These are phyloP conservation scores for Fragaria vesca DNA, from an alignment of 306 rosid genomes.

Conservation along the genomic window DNA sequence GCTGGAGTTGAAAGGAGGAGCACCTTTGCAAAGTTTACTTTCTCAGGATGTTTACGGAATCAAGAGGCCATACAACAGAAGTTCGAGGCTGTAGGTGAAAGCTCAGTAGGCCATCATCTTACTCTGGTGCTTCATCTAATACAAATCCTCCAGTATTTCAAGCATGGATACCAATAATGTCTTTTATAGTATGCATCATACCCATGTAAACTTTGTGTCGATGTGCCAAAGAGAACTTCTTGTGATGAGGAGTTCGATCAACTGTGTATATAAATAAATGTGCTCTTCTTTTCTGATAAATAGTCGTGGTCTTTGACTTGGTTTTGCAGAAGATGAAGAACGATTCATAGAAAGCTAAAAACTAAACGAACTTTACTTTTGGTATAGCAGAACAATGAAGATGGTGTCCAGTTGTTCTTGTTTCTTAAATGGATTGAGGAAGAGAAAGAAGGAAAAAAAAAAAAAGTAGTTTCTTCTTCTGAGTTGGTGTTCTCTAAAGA, in stretches of 20 bases:
- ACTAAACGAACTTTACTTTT: background rate
- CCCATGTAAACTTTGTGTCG: background rate
- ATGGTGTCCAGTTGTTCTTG: background rate
- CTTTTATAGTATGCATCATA: background rate
- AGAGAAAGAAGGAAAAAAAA: background rate
- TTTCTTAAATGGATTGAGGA: too few relatives aligned
- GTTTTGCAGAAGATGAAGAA: background rate
- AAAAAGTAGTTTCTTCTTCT: background rate
- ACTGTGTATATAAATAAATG: background rate
- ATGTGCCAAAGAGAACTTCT: background rate
- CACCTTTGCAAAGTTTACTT: background rate
- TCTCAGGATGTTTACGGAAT: background rate
- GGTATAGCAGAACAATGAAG: background rate
- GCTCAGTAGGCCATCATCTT: background rate
- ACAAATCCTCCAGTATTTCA: background rate
- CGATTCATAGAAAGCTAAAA: background rate
- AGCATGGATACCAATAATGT: background rate
- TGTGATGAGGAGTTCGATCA: background rate
- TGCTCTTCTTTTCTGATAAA: background rate
- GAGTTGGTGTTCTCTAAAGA: too few relatives aligned
- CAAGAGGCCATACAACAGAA: background rate
- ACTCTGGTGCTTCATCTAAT: background rate
- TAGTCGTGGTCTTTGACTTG: background rate
- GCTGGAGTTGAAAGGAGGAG: background rate
- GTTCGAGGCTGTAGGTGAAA: background rate